Conservation (phyloP, 176 grass and related monocot species). For the Chrysopogon serrulatus region DNA sequence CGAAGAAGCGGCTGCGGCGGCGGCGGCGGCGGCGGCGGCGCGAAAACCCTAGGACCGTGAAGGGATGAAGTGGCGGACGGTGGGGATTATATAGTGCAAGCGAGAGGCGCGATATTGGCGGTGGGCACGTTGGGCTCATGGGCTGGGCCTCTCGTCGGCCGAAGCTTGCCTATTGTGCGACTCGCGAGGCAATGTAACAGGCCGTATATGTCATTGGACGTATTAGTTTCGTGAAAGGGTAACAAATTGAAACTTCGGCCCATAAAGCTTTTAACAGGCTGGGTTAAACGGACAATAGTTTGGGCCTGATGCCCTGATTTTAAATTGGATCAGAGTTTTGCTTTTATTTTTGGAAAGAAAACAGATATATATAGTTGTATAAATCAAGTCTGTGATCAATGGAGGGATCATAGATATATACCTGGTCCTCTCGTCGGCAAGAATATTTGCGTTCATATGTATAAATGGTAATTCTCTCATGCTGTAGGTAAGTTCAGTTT, state of each 20-base stretch:
- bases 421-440: too few relatives aligned
- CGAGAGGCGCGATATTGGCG: neutral
- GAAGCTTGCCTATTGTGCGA: accelerated
- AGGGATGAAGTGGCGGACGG: neutral
- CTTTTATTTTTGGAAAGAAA: neutral
- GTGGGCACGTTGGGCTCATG: slow-evolving; percentile 7
- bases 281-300: neutral
- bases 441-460: too few relatives aligned
- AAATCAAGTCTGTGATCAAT: too few relatives aligned
- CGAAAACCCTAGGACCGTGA: slow-evolving; percentile 61
- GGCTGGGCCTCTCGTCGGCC: neutral
- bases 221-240: neutral
- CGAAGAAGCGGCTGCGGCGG: slow-evolving; percentile 19
- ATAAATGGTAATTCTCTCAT: too few relatives aligned
- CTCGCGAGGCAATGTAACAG: neutral
- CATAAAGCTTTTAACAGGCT: neutral
- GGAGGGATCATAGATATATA: too few relatives aligned
- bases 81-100: slow-evolving; percentile 35
- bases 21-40: slow-evolving; percentile 9
- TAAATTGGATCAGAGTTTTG: neutral
- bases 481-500: too few relatives aligned
- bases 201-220: neutral
- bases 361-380: too few relatives aligned
- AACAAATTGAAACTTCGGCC: neutral
- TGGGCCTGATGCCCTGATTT: neutral